Evolutionary conservation across 2,329 filamentous ascomycete genomes (phyloP).

Genomic region (Furcasterigmium sp.): DNA sequence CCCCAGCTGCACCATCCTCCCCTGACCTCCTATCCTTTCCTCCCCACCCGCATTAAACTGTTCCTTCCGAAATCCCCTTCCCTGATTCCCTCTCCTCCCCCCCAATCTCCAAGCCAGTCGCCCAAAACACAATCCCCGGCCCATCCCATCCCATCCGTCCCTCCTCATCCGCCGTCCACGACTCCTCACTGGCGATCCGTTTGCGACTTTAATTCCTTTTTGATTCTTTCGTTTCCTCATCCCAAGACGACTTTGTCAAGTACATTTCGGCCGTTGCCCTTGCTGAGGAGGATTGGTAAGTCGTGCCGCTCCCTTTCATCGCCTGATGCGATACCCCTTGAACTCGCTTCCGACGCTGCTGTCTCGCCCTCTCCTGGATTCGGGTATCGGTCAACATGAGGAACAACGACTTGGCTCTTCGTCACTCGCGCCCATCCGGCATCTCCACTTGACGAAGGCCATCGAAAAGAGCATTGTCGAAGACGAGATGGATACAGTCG

Average conservation of each 20-base stretch:
- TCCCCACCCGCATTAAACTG: slow-evolving; percentile 14
- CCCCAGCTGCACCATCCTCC: slow-evolving; percentile 1
- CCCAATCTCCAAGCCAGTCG: slow-evolving; percentile 11
- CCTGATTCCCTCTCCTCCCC: slow-evolving; percentile 11
- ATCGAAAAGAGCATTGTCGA: too few relatives aligned
- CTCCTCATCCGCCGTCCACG: too few relatives aligned
- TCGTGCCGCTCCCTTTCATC: neutral
- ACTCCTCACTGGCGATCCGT: slow-evolving; percentile 3
- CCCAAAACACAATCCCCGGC: slow-evolving; percentile 9
- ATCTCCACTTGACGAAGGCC: too few relatives aligned
- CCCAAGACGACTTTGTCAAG: slow-evolving; percentile 7
- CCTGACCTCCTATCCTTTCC: slow-evolving; percentile 10
- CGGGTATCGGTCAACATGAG: too few relatives aligned
- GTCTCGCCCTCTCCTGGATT: neutral
- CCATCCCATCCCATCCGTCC: slow-evolving; percentile 11
- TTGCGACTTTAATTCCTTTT: slow-evolving; percentile 12
- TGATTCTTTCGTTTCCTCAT: slow-evolving; percentile 12
- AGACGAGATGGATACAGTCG: too few relatives aligned
- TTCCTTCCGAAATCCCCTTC: slow-evolving; percentile 13
- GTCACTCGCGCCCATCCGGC: too few relatives aligned
- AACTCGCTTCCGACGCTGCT: too few relatives aligned
- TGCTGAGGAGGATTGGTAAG: slow-evolving; percentile 1
- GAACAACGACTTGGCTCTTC: too few relatives aligned
- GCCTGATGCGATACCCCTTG: neutral
- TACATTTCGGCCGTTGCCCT: slow-evolving; percentile 1